Conservation (phyloP, 805 yeast species). For the Starmerella apis region DNA sequence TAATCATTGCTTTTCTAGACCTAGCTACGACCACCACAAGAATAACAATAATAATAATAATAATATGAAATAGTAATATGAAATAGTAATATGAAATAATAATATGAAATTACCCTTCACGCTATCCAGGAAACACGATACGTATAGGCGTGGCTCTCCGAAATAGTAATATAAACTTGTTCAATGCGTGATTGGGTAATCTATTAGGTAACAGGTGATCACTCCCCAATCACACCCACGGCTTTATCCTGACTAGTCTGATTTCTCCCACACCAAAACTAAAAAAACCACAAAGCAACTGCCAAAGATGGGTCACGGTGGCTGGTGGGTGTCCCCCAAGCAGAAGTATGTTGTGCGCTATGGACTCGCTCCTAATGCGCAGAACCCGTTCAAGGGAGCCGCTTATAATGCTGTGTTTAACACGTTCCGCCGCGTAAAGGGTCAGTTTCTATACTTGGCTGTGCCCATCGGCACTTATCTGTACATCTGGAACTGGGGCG, state of each 20-base stretch:
- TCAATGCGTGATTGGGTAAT: too few species aligned
- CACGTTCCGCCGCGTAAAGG: conserved; percentile 84
- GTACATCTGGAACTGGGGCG: conserved; percentile 77
- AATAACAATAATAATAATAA: neutral
- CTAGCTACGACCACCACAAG: neutral
- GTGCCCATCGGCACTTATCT: conserved; percentile 73
- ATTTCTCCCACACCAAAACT: neutral
- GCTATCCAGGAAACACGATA: too few species aligned
- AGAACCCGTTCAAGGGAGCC: conserved; percentile 80
- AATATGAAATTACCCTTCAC: too few species aligned
- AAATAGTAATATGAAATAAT: too few species aligned
- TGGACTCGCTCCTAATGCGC: conserved; percentile 88
- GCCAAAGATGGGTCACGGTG: conserved; percentile 23
- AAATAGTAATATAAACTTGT: too few species aligned
- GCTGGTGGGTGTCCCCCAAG: conserved; percentile 26
- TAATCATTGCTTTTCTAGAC: neutral
- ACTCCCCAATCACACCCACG: conserved; percentile 8
- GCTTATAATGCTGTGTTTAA: conserved; percentile 81
- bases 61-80: too few species aligned
- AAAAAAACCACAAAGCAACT: conserved; percentile 2
- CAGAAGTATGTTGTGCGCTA: conserved; percentile 48
- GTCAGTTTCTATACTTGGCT: conserved; percentile 67
- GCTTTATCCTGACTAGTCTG: neutral
- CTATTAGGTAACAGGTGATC: neutral
- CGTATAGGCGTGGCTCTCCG: too few species aligned